Conservation (phyloP, 768 basidiomycete genomes). For the Rossbeevera mucosa region DNA sequence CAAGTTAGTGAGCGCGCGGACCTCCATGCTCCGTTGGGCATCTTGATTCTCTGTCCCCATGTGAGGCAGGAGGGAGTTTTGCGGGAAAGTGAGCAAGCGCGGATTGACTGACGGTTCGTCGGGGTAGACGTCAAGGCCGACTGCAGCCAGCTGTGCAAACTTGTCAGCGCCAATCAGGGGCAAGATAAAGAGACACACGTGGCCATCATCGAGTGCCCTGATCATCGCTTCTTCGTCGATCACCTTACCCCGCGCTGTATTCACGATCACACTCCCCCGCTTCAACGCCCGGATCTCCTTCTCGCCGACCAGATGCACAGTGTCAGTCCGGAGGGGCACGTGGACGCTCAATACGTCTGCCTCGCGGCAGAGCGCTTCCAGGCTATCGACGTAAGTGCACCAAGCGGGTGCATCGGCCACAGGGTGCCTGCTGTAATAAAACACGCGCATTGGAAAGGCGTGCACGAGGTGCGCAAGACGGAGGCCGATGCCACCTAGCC, state of each 20-base stretch:
- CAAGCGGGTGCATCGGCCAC: conserved; percentile 59
- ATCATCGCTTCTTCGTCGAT: conserved; percentile 87
- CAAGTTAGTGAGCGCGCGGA: conserved; percentile 76
- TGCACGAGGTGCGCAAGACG: conserved; percentile 67
- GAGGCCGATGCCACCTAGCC: conserved; percentile 72
- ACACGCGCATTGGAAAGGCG: conserved; percentile 84
- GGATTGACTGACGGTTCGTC: conserved; percentile 81
- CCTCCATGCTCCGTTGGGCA: conserved; percentile 76
- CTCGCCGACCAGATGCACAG: conserved; percentile 68
- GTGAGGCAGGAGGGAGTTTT: conserved; percentile 84
- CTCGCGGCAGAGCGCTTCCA: conserved; percentile 58
- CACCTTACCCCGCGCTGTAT: conserved; percentile 88
- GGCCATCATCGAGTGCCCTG: conserved; percentile 77
- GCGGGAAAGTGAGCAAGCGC: conserved; percentile 71
- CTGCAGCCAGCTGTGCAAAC: conserved; percentile 21
- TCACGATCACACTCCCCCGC: conserved; percentile 72
- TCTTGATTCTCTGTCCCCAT: conserved; percentile 89
- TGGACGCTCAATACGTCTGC: conserved; percentile 85
- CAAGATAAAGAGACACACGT: conserved; percentile 48
- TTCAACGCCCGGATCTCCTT: conserved; percentile 74
- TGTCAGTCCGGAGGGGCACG: conserved; percentile 73
- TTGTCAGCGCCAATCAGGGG: background rate
- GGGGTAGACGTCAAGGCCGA: conserved; percentile 84
- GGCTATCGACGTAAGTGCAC: conserved; percentile 70
- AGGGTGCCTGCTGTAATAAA: conserved; percentile 71